Conservation (phyloP, 2,329 filamentous ascomycete species). For the Ceratocystis diversiconidia region DNA sequence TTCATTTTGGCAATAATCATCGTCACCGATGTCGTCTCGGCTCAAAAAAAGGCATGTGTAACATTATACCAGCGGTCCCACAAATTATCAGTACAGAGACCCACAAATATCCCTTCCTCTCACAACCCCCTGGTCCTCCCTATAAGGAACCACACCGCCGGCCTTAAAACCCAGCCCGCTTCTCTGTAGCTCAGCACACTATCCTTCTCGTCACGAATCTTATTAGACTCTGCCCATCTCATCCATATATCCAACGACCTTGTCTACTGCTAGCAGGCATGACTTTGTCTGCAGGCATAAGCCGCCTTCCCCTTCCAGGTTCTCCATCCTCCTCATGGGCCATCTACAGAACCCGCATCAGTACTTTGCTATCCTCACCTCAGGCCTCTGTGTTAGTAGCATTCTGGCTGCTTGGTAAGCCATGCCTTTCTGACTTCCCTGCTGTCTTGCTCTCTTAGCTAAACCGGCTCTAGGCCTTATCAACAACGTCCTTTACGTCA, state of each 20-base stretch:
- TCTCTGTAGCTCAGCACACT: not conserved
- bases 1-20: no score
- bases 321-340: constrained; percentile 54
- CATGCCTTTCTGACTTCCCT: not conserved
- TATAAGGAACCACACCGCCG: not conserved
- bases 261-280: not conserved
- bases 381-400: constrained; percentile 60
- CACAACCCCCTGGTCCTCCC: not conserved
- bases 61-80: not conserved
- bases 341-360: constrained; percentile 53
- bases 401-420: constrained; percentile 84
- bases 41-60: not conserved
- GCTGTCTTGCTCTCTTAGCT: constrained; percentile 15
- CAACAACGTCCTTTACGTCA: constrained; percentile 96
- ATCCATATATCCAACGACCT: not conserved
- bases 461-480: constrained; percentile 34
- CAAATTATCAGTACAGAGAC: not conserved
- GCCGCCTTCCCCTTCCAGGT: constrained; percentile 43
- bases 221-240: not conserved
- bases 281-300: constrained; percentile 14
- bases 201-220: not conserved
- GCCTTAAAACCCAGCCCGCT: not conserved
- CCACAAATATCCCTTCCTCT: not conserved
- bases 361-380: constrained; percentile 47
- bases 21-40: not conserved